A percentile compares a stretch with the other conserved stretches of the same genome.
Conservation (phyloP, 352 stramenopile genomes). For the Thraustotheca clavata region DNA sequence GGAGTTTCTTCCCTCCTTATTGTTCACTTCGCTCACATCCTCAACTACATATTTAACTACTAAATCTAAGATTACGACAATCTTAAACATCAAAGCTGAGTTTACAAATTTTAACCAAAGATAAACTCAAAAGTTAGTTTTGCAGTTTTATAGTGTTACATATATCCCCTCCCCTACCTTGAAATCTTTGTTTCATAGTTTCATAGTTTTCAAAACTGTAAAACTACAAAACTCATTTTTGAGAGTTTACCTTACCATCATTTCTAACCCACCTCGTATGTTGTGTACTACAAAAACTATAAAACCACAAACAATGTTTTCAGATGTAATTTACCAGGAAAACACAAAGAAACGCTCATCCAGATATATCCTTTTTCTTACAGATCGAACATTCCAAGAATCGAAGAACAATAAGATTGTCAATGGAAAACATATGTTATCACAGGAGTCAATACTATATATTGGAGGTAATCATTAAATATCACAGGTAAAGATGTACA, state of each 20-base stretch:
- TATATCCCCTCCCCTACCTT: not conserved
- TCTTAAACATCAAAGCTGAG: constrained; percentile 9
- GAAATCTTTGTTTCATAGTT: constrained; percentile 13
- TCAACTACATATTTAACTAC: constrained; percentile 17
- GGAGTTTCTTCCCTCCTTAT: constrained; percentile 13
- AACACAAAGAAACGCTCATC: constrained; percentile 16
- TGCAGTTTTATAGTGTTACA: constrained; percentile 15
- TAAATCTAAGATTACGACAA: constrained; percentile 16
- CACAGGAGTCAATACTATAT: constrained; percentile 9
- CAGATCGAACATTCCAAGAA: not conserved
- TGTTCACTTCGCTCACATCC: constrained; percentile 15
- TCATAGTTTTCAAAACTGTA: constrained; percentile 17
- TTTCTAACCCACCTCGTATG: constrained; percentile 11
- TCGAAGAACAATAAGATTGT: too few relatives aligned
- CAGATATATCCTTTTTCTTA: constrained; percentile 6
- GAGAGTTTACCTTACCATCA: constrained; percentile 11
- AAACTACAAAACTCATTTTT: constrained; percentile 15
- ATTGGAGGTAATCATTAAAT: constrained; percentile 15
- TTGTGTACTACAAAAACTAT: constrained; percentile 7
- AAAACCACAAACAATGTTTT: constrained; percentile 1
- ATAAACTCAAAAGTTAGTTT: constrained; percentile 7
- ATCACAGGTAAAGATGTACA: constrained; percentile 14
- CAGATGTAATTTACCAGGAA: constrained; percentile 16
- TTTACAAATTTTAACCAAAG: constrained; percentile 15
- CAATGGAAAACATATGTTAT: constrained; percentile 12